Base-by-base conservation (phyloP, 768 basidiomycete species). In the Lyophyllum shimeji region DNA sequence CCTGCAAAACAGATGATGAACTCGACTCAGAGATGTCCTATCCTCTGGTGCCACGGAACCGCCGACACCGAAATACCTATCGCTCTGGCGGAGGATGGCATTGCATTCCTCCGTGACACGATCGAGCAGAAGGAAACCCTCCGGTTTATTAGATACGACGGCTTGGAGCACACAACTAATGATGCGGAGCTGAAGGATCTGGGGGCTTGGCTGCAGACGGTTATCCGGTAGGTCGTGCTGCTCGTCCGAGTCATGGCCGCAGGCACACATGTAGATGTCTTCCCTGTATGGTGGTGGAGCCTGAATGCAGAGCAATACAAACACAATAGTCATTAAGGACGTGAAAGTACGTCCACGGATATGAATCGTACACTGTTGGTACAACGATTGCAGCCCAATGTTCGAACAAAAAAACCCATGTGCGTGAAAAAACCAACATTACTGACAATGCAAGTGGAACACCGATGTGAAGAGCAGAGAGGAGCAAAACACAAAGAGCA, bases 41-140 rank as follows among this genome's bases (percentile, higher is more conserved):
- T 76, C 1, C 71, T 76, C 56, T 75, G 71, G 68, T 71, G 68
- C 4, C 72, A 76, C 49, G 75, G 75, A n/a, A 63, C 48, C 23
- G 55, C 60, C 7, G 75, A 76, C 47, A 29, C 25, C 0, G 68
- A 70, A 21, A 69, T 76, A 21, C 74, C 75, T 0, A 48, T 69
- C 2, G 55, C 64, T 6, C 68, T 68, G 50, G 71, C 66, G 3
- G 60, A 69, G 31, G 70, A 74, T 29, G 61, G 64, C 5, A 57
- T 65, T 18, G 43, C 51, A 1, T 75, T 73, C 59, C 57, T 73
- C 7, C 58, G 63, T 13, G 57, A 66, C 17, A 50, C 50, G 27
- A 48, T 68, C 18, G 53, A 55, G 12, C 52, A 67, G 20, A 24
- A 20, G 43, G n/a, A 51, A 23, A 37, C 31, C 8, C 9, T 57